These are phyloP conservation scores for Acer negundo DNA, from an alignment of 345 rosid species.

Conservation along the genomic window DNA sequence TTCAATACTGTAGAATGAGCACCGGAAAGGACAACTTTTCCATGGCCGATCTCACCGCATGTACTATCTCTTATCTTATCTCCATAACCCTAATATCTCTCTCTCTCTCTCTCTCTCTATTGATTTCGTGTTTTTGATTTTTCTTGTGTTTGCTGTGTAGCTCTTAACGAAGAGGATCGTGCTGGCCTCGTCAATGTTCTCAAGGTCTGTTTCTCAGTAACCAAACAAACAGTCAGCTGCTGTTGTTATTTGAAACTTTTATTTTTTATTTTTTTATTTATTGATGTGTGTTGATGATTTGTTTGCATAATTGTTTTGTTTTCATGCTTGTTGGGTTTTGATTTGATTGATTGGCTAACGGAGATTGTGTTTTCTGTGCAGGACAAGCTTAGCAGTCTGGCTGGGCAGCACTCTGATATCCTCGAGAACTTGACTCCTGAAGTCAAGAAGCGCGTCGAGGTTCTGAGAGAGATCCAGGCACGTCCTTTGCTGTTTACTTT, in stretches of 20 bases:
- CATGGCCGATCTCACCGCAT: slow-evolving; percentile 73
- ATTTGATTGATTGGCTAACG: neutral
- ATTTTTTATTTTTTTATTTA: neutral
- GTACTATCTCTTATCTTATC: slow-evolving; percentile 29
- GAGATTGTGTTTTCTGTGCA: slow-evolving; percentile 27
- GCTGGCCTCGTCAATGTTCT: slow-evolving; percentile 80
- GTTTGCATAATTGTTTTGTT: neutral
- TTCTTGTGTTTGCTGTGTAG: slow-evolving; percentile 33
- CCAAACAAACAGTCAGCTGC: neutral
- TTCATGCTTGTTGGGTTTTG: neutral
- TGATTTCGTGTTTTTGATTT: neutral
- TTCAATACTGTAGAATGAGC: slow-evolving; percentile 50
- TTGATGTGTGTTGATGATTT: neutral
- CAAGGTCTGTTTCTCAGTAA: slow-evolving; percentile 48
- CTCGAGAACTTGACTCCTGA: slow-evolving; percentile 61
- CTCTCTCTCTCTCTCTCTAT: neutral
- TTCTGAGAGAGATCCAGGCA: slow-evolving; percentile 90
- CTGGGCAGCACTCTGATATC: slow-evolving; percentile 73
- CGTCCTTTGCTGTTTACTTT: slow-evolving; percentile 2
- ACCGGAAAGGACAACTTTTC: slow-evolving; percentile 58
- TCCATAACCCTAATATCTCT: neutral
- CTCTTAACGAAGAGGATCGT: slow-evolving; percentile 68
- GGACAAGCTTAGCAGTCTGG: slow-evolving; percentile 83
- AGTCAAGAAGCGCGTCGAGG: slow-evolving; percentile 89
- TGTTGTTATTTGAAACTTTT: neutral